Evolutionary conservation across 805 yeast species (phyloP), one percentile per base, ranked within the genome.

Genomic region (Nakazawaea ernobii): DNA sequence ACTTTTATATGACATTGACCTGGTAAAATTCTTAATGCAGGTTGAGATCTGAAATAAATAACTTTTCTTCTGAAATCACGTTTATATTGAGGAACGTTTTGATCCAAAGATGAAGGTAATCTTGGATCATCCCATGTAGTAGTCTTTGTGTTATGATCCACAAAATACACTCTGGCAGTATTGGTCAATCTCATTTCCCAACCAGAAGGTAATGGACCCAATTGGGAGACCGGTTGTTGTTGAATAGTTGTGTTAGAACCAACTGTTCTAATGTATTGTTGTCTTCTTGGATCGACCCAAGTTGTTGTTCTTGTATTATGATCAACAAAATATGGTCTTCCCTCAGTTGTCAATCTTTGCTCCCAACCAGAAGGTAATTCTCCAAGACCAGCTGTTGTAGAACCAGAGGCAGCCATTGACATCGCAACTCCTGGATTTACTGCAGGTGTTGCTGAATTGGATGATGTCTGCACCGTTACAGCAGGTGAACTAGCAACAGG

Each of bases 81-180:
- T 77, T 94, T 94, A 68, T 94, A 94, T 70, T 94, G 98, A 20
- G 99, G 99, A 58, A 94, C 99, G 58, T 92, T 92, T 70, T 94
- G 98, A 67, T 94, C 99, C 58, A 94, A 73, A 8, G 96, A 87
- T 6, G 97, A 89, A 45, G 99, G 99, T 63, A 94, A 76, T 63
- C 99, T 83, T 53, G 99, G 99, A 65, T 94, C 99, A 68, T 94
- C 99, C 99, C 99, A 94, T 1, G 99, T 94, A 0, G 99, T 94
- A 0, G 99, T 94, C 71, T 94, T 94, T 30, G 99, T 94, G 69
- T 94, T 94, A 73, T 94, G 99, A 67, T 94, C 99, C 55, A 94
- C 99, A 66, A 94, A 94, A 67, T 94, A 94, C 20, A 94, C 99
- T 66, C 99, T 81, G 8, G 99, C 97, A 1, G 99, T 94, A 67